Percentiles rank a stretch among this genome's conserved stretches.
phyloP scores from a whole-genome alignment of 2,329 filamentous ascomycete genomes.

The Capronia coronata region DNA sequence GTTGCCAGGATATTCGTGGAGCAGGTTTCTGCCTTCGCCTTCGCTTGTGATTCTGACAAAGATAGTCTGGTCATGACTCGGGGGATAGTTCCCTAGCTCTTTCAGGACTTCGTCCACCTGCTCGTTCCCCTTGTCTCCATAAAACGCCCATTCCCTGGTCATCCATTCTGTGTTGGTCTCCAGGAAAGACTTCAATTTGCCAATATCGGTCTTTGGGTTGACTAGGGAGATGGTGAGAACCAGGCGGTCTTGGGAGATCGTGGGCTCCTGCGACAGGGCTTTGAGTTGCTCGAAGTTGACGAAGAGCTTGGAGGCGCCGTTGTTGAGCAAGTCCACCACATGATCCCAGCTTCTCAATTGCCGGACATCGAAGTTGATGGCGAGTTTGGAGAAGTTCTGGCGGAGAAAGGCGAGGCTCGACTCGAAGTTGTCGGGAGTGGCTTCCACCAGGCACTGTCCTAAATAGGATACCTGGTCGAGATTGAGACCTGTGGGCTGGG shows the following conservation, averaged over 20 bases:
- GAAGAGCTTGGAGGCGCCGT: constrained; percentile 78
- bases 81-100: constrained; percentile 33
- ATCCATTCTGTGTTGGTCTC: constrained; percentile 31
- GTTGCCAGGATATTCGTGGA: constrained; percentile 31
- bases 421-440: constrained; percentile 45
- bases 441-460: constrained; percentile 51
- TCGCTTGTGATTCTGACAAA: constrained; percentile 32
- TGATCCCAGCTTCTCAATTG: constrained; percentile 62
- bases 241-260: constrained; percentile 51
- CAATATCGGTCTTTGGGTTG: constrained; percentile 32
- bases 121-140: constrained; percentile 33
- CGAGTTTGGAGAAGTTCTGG: constrained; percentile 49
- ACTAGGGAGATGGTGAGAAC: constrained; percentile 47
- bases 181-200: constrained; percentile 38
- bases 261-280: constrained; percentile 46
- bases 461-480: constrained; percentile 53
- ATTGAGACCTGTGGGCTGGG: constrained; percentile 43
- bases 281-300: constrained; percentile 64
- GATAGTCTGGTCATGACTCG: constrained; percentile 34
- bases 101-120: constrained; percentile 39
- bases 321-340: constrained; percentile 72
- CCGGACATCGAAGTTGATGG: constrained; percentile 71
- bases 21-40: constrained; percentile 22
- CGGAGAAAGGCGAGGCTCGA: constrained; percentile 49
- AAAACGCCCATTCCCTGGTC: constrained; percentile 28